Percentiles rank a stretch among this genome's conserved stretches.
These are phyloP conservation scores for Pleurotus giganteus DNA, from an alignment of 768 basidiomycete genomes.

Conservation along the genomic window DNA sequence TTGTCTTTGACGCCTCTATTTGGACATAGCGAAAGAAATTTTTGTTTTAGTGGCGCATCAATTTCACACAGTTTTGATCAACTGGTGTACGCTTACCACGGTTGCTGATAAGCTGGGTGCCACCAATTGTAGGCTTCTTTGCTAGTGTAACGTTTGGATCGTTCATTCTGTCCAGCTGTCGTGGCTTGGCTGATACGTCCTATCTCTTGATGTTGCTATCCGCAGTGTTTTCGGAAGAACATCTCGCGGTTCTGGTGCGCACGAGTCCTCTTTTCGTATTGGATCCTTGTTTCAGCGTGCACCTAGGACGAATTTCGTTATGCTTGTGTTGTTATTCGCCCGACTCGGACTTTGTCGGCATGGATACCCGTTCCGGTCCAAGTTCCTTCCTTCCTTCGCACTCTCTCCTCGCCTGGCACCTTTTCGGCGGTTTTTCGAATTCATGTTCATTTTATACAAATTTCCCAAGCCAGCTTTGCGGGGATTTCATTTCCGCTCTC, in stretches of 20 bases:
- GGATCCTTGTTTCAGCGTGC: not conserved
- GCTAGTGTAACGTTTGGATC: not conserved
- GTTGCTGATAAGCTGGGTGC: not conserved
- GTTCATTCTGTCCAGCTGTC: not conserved
- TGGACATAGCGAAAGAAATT: not conserved
- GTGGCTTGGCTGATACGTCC: not conserved
- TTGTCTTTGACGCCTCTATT: not conserved
- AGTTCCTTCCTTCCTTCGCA: too few species aligned
- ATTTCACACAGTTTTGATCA: slow-evolving; percentile 1
- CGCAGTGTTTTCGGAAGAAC: not conserved
- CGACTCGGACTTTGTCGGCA: too few species aligned
- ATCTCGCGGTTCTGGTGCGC: too few species aligned
- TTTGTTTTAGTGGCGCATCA: not conserved
- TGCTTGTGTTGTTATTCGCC: too few species aligned
- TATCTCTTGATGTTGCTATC: not conserved
- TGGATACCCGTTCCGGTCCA: too few species aligned
- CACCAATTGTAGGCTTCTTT: not conserved
- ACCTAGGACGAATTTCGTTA: not conserved
- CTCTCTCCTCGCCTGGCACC: too few species aligned
- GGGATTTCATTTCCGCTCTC: not conserved
- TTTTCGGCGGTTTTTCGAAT: too few species aligned
- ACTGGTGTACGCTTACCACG: not conserved
- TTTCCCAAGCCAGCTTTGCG: not conserved
- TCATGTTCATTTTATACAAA: too few species aligned
- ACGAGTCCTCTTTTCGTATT: too few species aligned